Conservation (phyloP, 345 rosid species). For the Lumnitzera racemosa region DNA sequence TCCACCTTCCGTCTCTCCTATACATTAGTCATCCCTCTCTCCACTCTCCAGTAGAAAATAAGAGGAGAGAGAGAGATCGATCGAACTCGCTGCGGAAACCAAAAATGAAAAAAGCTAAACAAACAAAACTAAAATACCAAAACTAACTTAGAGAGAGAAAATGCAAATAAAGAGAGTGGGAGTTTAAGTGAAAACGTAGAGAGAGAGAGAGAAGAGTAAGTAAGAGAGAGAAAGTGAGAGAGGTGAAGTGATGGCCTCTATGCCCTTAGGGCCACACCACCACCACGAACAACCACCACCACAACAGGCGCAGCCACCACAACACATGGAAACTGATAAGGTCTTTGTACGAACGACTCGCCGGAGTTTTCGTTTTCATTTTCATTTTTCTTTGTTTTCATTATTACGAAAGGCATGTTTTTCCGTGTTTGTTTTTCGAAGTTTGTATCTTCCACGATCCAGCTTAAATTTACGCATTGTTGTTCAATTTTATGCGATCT, state of each 20-base stretch:
- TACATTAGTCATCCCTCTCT: neutral
- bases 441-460: no score
- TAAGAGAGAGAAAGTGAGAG: slow-evolving; percentile 1
- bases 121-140: no score
- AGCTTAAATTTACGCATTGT: no score
- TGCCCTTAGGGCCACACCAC: slow-evolving; percentile 14
- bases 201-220: slow-evolving; percentile 1
- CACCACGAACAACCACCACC: slow-evolving; percentile 9
- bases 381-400: no score
- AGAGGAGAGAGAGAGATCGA: neutral
- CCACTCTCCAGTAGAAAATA: slow-evolving; percentile 1
- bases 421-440: no score
- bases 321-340: slow-evolving; percentile 39
- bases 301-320: slow-evolving; percentile 7
- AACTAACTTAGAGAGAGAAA: neutral
- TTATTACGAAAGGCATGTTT: no score
- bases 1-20: slow-evolving; percentile 1
- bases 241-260: slow-evolving; percentile 8
- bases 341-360: slow-evolving; percentile 7
- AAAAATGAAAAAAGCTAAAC: neutral
- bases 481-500: no score
- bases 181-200: neutral
- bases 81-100: neutral
- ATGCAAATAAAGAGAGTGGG: neutral
- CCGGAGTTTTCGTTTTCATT: no score